phyloP scores from a whole-genome alignment of 116 monocot genomes.

The Iris pallida region DNA sequence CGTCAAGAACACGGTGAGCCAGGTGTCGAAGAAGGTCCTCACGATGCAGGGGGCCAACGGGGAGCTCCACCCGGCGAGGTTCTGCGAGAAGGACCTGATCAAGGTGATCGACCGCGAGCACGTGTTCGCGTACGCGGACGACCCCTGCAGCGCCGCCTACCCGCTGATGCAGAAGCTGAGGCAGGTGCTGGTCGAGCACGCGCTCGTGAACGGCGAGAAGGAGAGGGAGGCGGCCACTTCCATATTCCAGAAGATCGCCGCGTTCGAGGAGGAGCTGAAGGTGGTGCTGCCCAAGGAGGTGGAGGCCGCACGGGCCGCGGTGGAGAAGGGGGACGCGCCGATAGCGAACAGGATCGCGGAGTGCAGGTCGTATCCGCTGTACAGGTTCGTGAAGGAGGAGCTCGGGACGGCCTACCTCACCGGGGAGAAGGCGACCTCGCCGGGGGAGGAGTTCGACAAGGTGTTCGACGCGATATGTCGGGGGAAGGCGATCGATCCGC shows the following conservation, averaged over 20 bases:
- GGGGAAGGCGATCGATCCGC: slow-evolving; percentile 26
- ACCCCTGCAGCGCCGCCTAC: slow-evolving; percentile 49
- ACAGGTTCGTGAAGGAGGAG: slow-evolving; percentile 32
- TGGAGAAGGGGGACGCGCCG: slow-evolving; percentile 17
- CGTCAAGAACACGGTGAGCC: slow-evolving; percentile 42
- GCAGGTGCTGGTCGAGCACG: slow-evolving; percentile 32
- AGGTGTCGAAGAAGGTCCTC: slow-evolving; percentile 44
- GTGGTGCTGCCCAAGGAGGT: slow-evolving; percentile 24
- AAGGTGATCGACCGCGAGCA: slow-evolving; percentile 42
- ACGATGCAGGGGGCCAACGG: slow-evolving; percentile 25
- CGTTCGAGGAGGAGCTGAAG: slow-evolving; percentile 31
- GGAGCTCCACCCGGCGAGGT: slow-evolving; percentile 46
- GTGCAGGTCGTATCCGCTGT: slow-evolving; percentile 34
- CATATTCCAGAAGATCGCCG: slow-evolving; percentile 26
- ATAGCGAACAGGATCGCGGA: slow-evolving; percentile 28
- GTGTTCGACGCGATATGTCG: slow-evolving; percentile 20
- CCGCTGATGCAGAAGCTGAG: slow-evolving; percentile 36
- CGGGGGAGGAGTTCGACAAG: slow-evolving; percentile 38
- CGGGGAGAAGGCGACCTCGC: slow-evolving; percentile 27
- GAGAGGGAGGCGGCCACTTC: slow-evolving; percentile 20
- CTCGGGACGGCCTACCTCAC: slow-evolving; percentile 21
- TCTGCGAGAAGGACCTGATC: slow-evolving; percentile 52
- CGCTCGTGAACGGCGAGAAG: slow-evolving; percentile 27
- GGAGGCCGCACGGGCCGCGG: slow-evolving; percentile 18
- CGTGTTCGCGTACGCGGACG: slow-evolving; percentile 57